phyloP scores from a whole-genome alignment of 2,329 filamentous ascomycete genomes.

The Monilinia polystroma region DNA sequence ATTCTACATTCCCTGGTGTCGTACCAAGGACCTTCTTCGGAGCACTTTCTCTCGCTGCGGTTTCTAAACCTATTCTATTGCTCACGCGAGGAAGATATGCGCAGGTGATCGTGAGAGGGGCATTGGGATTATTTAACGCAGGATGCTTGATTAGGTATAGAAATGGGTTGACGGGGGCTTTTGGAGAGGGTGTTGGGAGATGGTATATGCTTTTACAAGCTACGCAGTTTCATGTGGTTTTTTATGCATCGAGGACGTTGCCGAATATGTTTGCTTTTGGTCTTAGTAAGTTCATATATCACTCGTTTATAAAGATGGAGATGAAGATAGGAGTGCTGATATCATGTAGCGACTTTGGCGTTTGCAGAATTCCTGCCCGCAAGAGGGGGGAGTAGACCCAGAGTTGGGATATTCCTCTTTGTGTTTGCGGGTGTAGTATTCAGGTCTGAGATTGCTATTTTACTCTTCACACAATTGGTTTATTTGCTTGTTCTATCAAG shows the following conservation, averaged over 20 bases:
- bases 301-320: neutral
- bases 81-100: slow-evolving; percentile 56
- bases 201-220: slow-evolving; percentile 81
- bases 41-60: slow-evolving; percentile 69
- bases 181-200: slow-evolving; percentile 64
- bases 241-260: slow-evolving; percentile 86
- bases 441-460: slow-evolving; percentile 81
- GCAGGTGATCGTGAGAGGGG: slow-evolving; percentile 66
- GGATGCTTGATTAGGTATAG: slow-evolving; percentile 65
- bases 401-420: slow-evolving; percentile 65
- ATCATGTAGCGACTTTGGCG: slow-evolving; percentile 61
- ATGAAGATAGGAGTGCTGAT: slow-evolving; percentile 20
- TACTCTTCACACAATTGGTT: slow-evolving; percentile 67
- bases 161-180: slow-evolving; percentile 60
- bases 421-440: slow-evolving; percentile 82
- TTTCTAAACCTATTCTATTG: slow-evolving; percentile 65
- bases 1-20: slow-evolving; percentile 84
- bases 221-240: slow-evolving; percentile 88
- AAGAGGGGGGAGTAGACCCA: slow-evolving; percentile 43
- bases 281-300: slow-evolving; percentile 59
- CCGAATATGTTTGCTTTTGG: slow-evolving; percentile 97
- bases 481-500: slow-evolving; percentile 60
- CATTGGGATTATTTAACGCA: slow-evolving; percentile 77
- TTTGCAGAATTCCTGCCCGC: slow-evolving; percentile 46
- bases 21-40: slow-evolving; percentile 91